Conservation (phyloP, 441 rosid species). For the Mallotus repandus region DNA sequence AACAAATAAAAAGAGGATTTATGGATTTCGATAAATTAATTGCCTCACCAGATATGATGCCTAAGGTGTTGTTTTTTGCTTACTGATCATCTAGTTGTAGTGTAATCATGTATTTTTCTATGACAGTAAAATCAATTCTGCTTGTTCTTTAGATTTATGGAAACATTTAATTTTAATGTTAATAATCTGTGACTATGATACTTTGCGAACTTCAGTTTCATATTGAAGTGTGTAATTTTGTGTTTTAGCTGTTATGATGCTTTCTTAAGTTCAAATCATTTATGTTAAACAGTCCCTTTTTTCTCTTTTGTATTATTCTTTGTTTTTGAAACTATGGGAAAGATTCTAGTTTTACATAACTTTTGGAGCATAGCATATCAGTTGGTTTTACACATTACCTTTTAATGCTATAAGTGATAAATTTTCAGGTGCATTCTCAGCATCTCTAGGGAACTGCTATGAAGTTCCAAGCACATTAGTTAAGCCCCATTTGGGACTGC, state of each 20-base stretch:
- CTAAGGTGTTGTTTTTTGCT: slow-evolving; percentile 58
- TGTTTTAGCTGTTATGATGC: too few species aligned
- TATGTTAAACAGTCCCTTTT: too few species aligned
- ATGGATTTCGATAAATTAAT: slow-evolving; percentile 98
- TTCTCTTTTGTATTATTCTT: not conserved
- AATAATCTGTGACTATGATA: not conserved
- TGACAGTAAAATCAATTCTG: not conserved
- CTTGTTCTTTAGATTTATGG: not conserved
- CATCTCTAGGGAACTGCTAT: not conserved
- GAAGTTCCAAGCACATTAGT: not conserved
- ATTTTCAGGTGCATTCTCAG: not conserved
- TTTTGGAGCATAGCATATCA: not conserved
- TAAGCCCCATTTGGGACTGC: not conserved
- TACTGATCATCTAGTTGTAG: slow-evolving; percentile 18
- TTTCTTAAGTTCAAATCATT: too few species aligned
- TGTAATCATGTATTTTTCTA: not conserved
- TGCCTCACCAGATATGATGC: slow-evolving; percentile 99
- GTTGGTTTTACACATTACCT: not conserved
- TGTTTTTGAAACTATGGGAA: not conserved
- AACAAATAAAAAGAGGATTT: slow-evolving; percentile 90
- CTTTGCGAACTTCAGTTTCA: not conserved
- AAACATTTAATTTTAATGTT: not conserved
- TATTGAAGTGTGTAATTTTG: too few species aligned
- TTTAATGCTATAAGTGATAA: not conserved
- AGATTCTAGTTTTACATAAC: not conserved